phyloP scores from a whole-genome alignment of 805 yeast genomes.

The Candida ovalis region DNA sequence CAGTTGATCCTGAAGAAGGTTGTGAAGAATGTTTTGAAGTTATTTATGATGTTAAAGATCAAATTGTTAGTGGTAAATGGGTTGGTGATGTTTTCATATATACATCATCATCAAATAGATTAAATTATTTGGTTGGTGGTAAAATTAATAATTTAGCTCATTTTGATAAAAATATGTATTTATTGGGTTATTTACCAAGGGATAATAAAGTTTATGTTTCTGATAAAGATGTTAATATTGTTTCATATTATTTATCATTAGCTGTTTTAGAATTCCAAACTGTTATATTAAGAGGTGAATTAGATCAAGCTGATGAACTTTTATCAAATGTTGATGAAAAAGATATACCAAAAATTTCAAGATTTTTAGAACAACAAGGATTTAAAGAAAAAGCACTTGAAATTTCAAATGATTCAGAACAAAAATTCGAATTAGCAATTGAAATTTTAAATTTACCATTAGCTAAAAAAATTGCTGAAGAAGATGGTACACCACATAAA shows the following conservation, averaged over 20 bases:
- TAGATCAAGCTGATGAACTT: constrained; percentile 73
- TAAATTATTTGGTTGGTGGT: constrained; percentile 94
- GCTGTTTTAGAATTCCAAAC: constrained; percentile 95
- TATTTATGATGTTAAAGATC: constrained; percentile 74
- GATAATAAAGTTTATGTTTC: constrained; percentile 88
- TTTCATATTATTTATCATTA: constrained; percentile 76
- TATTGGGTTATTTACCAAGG: constrained; percentile 85
- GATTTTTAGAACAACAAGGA: constrained; percentile 93
- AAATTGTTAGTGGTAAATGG: constrained; percentile 87
- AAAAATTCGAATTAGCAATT: constrained; percentile 85
- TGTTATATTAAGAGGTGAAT: constrained; percentile 88
- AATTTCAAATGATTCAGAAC: constrained; percentile 83
- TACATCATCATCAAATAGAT: constrained; percentile 81
- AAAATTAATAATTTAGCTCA: constrained; percentile 89
- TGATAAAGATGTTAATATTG: constrained; percentile 83
- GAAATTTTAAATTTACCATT: constrained; percentile 65
- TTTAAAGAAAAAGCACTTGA: constrained; percentile 77
- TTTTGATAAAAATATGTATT: constrained; percentile 81
- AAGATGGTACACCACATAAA: constrained; percentile 57
- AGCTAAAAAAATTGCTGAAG: constrained; percentile 65
- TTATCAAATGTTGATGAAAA: constrained; percentile 60
- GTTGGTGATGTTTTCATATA: constrained; percentile 95
- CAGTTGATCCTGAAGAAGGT: constrained; percentile 77
- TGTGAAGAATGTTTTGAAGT: constrained; percentile 85
- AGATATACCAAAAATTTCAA: constrained; percentile 73